These are phyloP conservation scores for Vinca minor DNA, from an alignment of 257 asterid genomes.

Conservation along the genomic window DNA sequence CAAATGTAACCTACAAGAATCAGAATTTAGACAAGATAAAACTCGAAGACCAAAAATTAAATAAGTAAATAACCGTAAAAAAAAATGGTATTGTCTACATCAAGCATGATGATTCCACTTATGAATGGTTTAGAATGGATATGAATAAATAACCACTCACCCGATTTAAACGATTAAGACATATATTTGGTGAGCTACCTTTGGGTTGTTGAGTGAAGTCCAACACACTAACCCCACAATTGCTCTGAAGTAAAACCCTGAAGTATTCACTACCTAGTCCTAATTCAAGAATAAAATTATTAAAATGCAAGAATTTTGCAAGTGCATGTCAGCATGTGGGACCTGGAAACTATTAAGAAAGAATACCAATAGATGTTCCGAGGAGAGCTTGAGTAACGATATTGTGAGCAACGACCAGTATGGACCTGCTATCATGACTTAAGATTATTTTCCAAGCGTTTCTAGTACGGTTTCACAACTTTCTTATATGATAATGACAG, in stretches of 20 bases:
- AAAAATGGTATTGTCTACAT: neutral
- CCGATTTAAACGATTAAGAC: constrained; percentile 92
- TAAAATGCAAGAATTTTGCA: neutral
- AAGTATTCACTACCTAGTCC: constrained; percentile 82
- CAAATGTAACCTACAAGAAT: constrained; percentile 40
- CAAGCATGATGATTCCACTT: neutral
- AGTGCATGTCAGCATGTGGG: neutral
- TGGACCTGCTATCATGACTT: constrained; percentile 62
- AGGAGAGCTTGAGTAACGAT: constrained; percentile 96
- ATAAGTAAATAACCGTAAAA: too few relatives aligned
- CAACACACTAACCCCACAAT: constrained; percentile 89
- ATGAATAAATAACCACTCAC: constrained; percentile 24
- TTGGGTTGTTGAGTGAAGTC: constrained; percentile 80
- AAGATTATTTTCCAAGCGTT: constrained; percentile 73
- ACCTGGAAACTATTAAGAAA: neutral
- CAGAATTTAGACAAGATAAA: constrained; percentile 23
- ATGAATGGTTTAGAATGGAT: neutral
- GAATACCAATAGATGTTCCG: constrained; percentile 81
- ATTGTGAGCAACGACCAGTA: constrained; percentile 90
- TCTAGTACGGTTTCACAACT: constrained; percentile 80
- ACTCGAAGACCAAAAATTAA: constrained; percentile 2
- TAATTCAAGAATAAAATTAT: constrained; percentile 9
- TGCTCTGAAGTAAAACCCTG: constrained; percentile 85
- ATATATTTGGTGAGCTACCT: constrained; percentile 47
- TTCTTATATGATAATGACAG: constrained; percentile 88